A percentile compares a stretch with the other conserved stretches of the same genome.
phyloP scores from a whole-genome alignment of 2,329 filamentous ascomycete genomes.

The Apiospora aurea region DNA sequence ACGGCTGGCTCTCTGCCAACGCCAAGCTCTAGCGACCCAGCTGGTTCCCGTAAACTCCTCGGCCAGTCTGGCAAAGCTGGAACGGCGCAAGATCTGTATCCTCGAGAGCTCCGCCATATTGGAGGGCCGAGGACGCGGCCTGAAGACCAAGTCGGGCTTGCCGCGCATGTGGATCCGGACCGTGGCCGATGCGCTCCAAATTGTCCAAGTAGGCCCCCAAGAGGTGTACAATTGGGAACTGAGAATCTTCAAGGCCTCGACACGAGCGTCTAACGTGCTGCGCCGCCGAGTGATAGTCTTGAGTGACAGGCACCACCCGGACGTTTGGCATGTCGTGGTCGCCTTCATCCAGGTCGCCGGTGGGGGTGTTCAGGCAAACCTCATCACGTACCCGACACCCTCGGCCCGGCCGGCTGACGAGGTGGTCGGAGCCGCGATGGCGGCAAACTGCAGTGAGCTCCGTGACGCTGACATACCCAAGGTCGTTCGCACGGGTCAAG shows the following conservation, averaged over 20 bases:
- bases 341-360: background rate
- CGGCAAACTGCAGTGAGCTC: background rate
- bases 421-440: background rate
- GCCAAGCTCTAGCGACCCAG: background rate
- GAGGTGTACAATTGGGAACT: conserved; percentile 6
- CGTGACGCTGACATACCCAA: background rate
- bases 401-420: background rate
- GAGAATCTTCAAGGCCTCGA: background rate
- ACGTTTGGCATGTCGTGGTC: background rate
- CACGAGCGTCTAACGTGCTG: background rate
- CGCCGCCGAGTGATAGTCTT: background rate
- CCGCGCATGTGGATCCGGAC: background rate
- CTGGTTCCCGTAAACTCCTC: background rate
- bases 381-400: background rate
- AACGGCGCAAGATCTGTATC: background rate
- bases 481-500: background rate
- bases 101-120: background rate
- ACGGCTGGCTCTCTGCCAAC: background rate
- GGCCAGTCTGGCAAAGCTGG: background rate
- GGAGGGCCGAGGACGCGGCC: background rate
- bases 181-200: background rate
- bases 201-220: background rate
- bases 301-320: background rate
- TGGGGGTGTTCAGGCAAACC: background rate
- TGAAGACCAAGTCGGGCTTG: background rate